Conservation (phyloP, 2,329 filamentous ascomycete species). For the Myriosclerotinia duriaeana region DNA sequence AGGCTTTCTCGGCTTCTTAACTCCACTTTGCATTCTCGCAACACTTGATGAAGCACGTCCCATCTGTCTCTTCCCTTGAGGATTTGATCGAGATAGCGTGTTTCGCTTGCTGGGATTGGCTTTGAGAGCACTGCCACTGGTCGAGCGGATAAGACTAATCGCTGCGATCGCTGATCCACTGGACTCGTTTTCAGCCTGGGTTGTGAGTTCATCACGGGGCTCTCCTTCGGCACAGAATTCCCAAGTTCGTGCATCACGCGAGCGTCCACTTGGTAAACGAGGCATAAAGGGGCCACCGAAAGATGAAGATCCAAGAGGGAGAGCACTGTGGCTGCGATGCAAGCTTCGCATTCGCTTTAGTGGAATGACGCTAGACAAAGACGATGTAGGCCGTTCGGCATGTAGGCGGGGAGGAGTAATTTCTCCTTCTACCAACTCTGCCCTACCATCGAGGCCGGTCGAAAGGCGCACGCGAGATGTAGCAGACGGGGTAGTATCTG, state of each 20-base stretch:
- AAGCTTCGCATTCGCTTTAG: slow-evolving; percentile 51
- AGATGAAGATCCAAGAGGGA: slow-evolving; percentile 54
- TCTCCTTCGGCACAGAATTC: slow-evolving; percentile 86
- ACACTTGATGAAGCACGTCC: slow-evolving; percentile 61
- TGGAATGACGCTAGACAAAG: slow-evolving; percentile 44
- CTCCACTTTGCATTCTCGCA: slow-evolving; percentile 56
- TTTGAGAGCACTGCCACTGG: slow-evolving; percentile 54
- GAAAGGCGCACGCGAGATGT: slow-evolving; percentile 65
- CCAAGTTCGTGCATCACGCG: slow-evolving; percentile 85
- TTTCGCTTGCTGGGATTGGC: slow-evolving; percentile 66
- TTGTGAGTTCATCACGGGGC: slow-evolving; percentile 72
- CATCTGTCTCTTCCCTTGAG: slow-evolving; percentile 58
- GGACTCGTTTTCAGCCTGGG: slow-evolving; percentile 77
- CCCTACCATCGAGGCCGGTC: slow-evolving; percentile 84
- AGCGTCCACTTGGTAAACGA: slow-evolving; percentile 66
- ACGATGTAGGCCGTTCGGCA: slow-evolving; percentile 49
- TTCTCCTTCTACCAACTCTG: slow-evolving; percentile 73
- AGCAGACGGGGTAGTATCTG: slow-evolving; percentile 29
- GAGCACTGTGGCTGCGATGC: slow-evolving; percentile 70
- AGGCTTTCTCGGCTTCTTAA: slow-evolving; percentile 35
- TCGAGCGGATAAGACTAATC: slow-evolving; percentile 76
- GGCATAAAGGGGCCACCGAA: slow-evolving; percentile 44
- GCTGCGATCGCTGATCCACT: slow-evolving; percentile 78
- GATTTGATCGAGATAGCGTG: slow-evolving; percentile 44
- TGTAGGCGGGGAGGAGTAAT: slow-evolving; percentile 62